Percentiles rank a stretch among this genome's conserved stretches.
Conservation (phyloP, 805 yeast genomes). For the Candida xyloterini region DNA sequence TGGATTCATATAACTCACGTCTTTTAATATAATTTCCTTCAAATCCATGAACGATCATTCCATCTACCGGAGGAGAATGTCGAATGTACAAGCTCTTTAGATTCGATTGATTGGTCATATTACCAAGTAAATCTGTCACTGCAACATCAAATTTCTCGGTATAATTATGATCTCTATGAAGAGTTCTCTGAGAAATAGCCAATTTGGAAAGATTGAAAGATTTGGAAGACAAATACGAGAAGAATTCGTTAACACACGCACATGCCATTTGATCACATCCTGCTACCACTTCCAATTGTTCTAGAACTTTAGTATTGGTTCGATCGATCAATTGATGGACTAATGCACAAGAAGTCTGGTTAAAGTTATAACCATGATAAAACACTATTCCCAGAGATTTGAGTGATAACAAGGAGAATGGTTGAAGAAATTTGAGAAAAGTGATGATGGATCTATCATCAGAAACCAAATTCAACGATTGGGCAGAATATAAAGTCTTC, state of each 20-base stretch:
- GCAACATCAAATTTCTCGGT: constrained; percentile 55
- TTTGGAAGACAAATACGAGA: constrained; percentile 29
- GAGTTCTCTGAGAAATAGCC: constrained; percentile 35
- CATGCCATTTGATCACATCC: constrained; percentile 51
- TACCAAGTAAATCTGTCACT: constrained; percentile 40
- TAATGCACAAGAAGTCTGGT: constrained; percentile 33
- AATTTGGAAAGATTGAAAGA: constrained; percentile 33
- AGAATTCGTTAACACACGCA: constrained; percentile 44
- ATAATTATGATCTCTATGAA: constrained; percentile 41
- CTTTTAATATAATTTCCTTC: constrained; percentile 73
- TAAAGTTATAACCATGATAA: constrained; percentile 44
- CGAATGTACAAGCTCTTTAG: constrained; percentile 47
- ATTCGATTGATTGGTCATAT: constrained; percentile 32
- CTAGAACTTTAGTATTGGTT: constrained; percentile 30
- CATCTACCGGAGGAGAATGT: constrained; percentile 58
- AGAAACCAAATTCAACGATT: constrained; percentile 11
- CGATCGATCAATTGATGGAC: constrained; percentile 30
- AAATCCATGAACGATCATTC: constrained; percentile 57
- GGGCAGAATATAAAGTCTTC: constrained; percentile 3
- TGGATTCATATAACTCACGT: constrained; percentile 45
- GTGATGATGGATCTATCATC: constrained; percentile 30
- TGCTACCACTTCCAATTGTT: constrained; percentile 47
- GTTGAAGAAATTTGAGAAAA: constrained; percentile 31
- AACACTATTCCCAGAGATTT: constrained; percentile 38
- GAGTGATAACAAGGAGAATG: constrained; percentile 2